Evolutionary conservation across 176 grass and related monocot genomes (phyloP).

Genomic region (Aegilops speltoides): DNA sequence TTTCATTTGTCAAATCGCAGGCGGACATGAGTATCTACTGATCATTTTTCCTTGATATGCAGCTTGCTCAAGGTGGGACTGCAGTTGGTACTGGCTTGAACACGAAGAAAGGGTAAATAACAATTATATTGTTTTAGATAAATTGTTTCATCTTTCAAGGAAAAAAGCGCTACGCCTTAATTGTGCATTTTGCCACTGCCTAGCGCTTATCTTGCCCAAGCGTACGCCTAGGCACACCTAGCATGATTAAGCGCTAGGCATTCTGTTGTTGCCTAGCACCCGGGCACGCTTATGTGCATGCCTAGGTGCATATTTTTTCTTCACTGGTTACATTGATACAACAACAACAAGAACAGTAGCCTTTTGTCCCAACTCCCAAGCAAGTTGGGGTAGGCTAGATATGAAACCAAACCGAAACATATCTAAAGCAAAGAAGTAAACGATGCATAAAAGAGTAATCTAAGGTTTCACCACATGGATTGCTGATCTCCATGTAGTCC

Average conservation of each 20-base stretch:
- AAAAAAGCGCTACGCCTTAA: neutral
- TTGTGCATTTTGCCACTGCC: neutral
- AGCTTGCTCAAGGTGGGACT: slow-evolving; percentile 99
- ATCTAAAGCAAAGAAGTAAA: neutral
- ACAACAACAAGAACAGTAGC: neutral
- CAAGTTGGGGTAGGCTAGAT: neutral
- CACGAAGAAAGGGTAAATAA: slow-evolving; percentile 89
- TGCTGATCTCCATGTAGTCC: no score
- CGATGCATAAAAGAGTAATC: neutral
- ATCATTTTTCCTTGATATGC: slow-evolving; percentile 32
- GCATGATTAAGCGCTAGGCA: no score
- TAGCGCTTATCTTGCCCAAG: neutral
- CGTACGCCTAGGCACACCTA: no score
- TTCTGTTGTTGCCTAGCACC: no score
- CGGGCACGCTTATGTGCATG: neutral
- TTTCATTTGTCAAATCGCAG: slow-evolving; percentile 28
- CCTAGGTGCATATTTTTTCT: neutral
- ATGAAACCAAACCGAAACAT: neutral
- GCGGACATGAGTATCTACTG: slow-evolving; percentile 1
- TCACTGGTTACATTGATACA: neutral
- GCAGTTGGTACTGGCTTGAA: slow-evolving; percentile 98
- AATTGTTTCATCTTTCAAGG: neutral
- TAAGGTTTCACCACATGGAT: neutral
- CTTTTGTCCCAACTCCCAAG: neutral
- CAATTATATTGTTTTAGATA: neutral